A percentile compares a stretch with the other conserved stretches of the same genome.
Evolutionary conservation across 495 filamentous ascomycete genomes (phyloP).

Genomic region (Letharia lupina): DNA sequence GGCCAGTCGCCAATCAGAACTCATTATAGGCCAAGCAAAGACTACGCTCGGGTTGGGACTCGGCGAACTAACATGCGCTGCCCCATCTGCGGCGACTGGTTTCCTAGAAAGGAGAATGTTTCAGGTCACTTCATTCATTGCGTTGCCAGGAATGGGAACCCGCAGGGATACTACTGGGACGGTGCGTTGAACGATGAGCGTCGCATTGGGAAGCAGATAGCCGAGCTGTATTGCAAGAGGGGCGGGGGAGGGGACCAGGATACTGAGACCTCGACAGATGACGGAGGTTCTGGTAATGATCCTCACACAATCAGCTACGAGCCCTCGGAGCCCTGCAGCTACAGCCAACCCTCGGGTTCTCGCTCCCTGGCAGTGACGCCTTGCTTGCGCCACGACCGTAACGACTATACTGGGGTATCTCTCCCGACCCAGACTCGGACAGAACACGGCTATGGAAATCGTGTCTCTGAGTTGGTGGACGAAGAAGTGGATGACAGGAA

Average conservation of each 20-base stretch:
- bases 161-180: background rate
- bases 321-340: background rate
- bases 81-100: background rate
- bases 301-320: background rate
- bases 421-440: background rate
- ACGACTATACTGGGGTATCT: background rate
- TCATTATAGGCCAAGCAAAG: background rate
- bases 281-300: background rate
- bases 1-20: background rate
- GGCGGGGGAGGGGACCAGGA: background rate
- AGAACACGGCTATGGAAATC: background rate
- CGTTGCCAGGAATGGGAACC: background rate
- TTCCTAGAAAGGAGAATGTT: background rate
- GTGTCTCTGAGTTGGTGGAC: background rate
- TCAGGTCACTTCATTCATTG: background rate
- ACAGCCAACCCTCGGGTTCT: background rate
- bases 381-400: background rate
- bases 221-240: background rate
- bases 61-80: background rate
- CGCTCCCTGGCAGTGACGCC: background rate
- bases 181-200: background rate
- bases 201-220: background rate
- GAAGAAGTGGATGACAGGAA: background rate
- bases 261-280: background rate
- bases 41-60: background rate